Evolutionary conservation across 2,329 filamentous ascomycete species (phyloP).

Genomic region (Fonsecaea erecta): DNA sequence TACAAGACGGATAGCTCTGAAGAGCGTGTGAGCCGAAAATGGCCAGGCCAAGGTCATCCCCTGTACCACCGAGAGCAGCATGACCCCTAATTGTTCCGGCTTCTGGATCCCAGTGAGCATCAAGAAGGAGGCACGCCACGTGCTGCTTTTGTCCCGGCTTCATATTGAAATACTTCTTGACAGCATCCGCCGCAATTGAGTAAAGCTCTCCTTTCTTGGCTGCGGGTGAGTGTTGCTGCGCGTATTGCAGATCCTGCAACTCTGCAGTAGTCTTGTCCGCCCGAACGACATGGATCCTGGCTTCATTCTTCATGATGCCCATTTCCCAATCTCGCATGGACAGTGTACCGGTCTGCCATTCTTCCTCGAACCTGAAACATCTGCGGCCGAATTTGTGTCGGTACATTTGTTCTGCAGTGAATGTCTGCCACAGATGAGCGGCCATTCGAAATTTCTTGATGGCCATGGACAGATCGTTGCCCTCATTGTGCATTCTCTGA

Average conservation of each 20-base stretch:
- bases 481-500: conserved; percentile 75
- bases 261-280: conserved; percentile 83
- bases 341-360: conserved; percentile 84
- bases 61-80: conserved; percentile 74
- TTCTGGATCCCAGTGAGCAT: conserved; percentile 82
- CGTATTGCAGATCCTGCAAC: conserved; percentile 74
- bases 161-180: conserved; percentile 76
- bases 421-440: conserved; percentile 95
- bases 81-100: conserved; percentile 75
- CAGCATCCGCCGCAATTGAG: conserved; percentile 74
- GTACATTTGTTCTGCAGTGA: conserved; percentile 95
- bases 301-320: conserved; percentile 83
- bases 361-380: conserved; percentile 89
- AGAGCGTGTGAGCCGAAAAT: conserved; percentile 92
- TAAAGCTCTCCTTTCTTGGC: conserved; percentile 75
- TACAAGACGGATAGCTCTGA: conserved; percentile 84
- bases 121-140: conserved; percentile 83
- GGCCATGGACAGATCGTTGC: conserved; percentile 78
- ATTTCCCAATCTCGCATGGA: conserved; percentile 73
- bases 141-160: conserved; percentile 80
- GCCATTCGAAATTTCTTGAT: conserved; percentile 92
- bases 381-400: conserved; percentile 84
- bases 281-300: conserved; percentile 84
- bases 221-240: conserved; percentile 75
- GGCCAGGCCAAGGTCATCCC: conserved; percentile 76